Percentiles rank a stretch among this genome's conserved stretches.
Conservation (phyloP, 768 basidiomycete species). For the Russula foetens region DNA sequence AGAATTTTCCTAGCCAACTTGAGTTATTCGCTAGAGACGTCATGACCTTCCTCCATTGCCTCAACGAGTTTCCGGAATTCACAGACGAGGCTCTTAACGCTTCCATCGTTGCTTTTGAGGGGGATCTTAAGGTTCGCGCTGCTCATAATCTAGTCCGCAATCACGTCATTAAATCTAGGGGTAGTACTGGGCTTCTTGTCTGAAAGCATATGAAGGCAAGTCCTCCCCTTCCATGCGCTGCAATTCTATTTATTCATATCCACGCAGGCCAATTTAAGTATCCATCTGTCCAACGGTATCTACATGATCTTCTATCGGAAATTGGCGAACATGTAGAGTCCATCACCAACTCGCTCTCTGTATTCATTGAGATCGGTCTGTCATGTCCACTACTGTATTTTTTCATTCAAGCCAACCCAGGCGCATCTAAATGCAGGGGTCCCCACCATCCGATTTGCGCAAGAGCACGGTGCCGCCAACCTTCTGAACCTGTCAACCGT, state of each 20-base stretch:
- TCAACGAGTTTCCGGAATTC: slow-evolving; percentile 77
- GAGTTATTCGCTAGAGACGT: slow-evolving; percentile 57
- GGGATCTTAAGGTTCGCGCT: slow-evolving; percentile 51
- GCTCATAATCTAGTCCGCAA: background rate
- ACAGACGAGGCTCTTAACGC: slow-evolving; percentile 64
- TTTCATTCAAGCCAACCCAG: background rate
- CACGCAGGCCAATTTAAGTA: slow-evolving; percentile 58
- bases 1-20: slow-evolving; percentile 59
- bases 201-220: slow-evolving; percentile 54
- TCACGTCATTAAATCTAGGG: slow-evolving; percentile 3
- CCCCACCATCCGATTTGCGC: slow-evolving; percentile 67
- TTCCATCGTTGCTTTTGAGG: slow-evolving; percentile 58
- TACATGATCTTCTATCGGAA: slow-evolving; percentile 66
- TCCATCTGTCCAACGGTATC: slow-evolving; percentile 63
- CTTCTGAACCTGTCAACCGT: slow-evolving; percentile 68
- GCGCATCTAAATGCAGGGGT: slow-evolving; percentile 39
- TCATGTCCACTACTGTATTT: slow-evolving; percentile 12
- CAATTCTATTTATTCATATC: background rate
- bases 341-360: slow-evolving; percentile 56
- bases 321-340: slow-evolving; percentile 68
- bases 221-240: background rate
- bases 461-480: slow-evolving; percentile 63
- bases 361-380: slow-evolving; percentile 72
- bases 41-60: slow-evolving; percentile 55
- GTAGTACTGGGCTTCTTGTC: slow-evolving; percentile 70